Evolutionary conservation across 2,329 filamentous ascomycete genomes (phyloP).

Genomic region (Clonostachys chloroleuca): DNA sequence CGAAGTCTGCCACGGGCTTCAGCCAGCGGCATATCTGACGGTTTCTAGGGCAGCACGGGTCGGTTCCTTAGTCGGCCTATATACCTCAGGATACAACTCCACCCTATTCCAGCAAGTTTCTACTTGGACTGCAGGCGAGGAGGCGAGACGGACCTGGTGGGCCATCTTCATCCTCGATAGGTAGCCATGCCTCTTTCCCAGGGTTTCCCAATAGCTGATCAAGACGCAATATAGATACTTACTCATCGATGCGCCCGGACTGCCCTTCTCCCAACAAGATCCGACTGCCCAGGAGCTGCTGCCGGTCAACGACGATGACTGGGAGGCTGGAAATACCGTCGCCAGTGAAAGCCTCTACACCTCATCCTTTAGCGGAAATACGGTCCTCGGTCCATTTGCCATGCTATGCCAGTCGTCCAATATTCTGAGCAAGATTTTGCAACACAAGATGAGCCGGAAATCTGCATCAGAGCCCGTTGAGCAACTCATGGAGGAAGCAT

Average conservation of each 20-base stretch:
- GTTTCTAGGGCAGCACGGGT: conserved; percentile 8
- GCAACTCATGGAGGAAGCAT: conserved; percentile 4
- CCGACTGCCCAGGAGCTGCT: conserved; percentile 6
- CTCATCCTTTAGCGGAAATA: conserved; percentile 5
- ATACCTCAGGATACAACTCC: conserved; percentile 2
- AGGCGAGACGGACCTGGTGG: conserved; percentile 11
- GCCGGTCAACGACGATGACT: conserved; percentile 11
- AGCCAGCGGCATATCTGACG: conserved; percentile 11
- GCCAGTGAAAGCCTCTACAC: conserved; percentile 9
- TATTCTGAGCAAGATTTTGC: conserved; percentile 9
- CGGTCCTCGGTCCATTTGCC: conserved; percentile 7
- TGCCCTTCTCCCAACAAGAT: conserved; percentile 6
- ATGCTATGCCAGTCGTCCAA: conserved; percentile 10
- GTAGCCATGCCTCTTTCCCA: neutral
- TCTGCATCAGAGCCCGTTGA: neutral
- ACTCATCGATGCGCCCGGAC: neutral
- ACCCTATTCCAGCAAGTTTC: conserved; percentile 7
- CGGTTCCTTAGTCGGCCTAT: conserved; percentile 5
- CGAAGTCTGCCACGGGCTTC: conserved; percentile 8
- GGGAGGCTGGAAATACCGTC: conserved; percentile 7
- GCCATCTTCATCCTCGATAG: conserved; percentile 11
- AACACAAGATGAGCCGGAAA: conserved; percentile 2
- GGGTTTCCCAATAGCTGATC: too few species aligned
- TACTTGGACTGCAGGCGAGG: conserved; percentile 10
- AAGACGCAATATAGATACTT: too few species aligned